Conservation (phyloP, 495 filamentous ascomycete species). For the Emericellopsis terricola region DNA sequence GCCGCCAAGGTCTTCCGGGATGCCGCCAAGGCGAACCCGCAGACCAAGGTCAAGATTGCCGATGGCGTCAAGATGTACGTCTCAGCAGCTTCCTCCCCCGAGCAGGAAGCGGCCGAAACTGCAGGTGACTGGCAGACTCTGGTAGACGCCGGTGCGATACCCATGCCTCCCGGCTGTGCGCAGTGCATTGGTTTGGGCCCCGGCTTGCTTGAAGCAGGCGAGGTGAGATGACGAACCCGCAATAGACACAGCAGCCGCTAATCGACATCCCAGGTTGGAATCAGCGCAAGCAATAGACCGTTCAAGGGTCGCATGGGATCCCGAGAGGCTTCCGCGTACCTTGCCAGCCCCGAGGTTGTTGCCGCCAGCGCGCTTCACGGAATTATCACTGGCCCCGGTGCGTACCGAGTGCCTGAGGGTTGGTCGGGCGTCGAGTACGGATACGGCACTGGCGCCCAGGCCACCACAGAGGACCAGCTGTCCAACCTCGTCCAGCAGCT, state of each 20-base stretch:
- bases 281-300: conserved; percentile 75
- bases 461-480: conserved; percentile 6
- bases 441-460: not conserved
- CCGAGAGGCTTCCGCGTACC: conserved; percentile 68
- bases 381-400: conserved; percentile 61
- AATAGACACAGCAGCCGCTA: too few relatives aligned
- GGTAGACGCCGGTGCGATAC: conserved; percentile 58
- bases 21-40: conserved; percentile 33
- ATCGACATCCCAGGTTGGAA: conserved; percentile 88
- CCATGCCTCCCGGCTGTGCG: conserved; percentile 65
- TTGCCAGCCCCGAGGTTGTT: conserved; percentile 81
- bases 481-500: conserved; percentile 47
- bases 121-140: conserved; percentile 78
- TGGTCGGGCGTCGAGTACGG: not conserved
- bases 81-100: conserved; percentile 65
- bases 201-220: conserved; percentile 66
- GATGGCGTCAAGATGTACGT: conserved; percentile 76
- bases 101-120: conserved; percentile 65
- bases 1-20: conserved; percentile 81
- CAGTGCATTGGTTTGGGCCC: conserved; percentile 77
- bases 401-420: conserved; percentile 48
- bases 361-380: conserved; percentile 73
- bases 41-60: conserved; percentile 53
- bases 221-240: too few relatives aligned
- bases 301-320: conserved; percentile 90